Evolutionary conservation across 2,329 filamentous ascomycete genomes (phyloP), one percentile per base, ranked within the genome.

Genomic region (Fusarium buxicola): DNA sequence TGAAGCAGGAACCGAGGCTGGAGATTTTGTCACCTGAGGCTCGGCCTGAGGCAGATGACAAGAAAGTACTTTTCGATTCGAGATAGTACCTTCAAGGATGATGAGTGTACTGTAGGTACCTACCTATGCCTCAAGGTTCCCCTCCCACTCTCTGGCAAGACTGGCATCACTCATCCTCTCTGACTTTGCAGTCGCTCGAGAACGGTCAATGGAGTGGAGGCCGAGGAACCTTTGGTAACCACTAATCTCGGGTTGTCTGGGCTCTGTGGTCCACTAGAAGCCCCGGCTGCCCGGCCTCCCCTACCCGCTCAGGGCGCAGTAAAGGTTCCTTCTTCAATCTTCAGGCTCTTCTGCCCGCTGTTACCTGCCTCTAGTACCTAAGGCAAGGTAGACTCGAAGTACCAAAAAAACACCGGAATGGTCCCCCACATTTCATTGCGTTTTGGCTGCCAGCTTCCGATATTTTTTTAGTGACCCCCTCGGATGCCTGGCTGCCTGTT

Each of bases 241-340:
- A 66, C 54, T 27, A 63, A 63, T 66, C 39, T 56, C 46, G 49
- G 59, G 41, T 60, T 28, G 35, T 49, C 46, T 55, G 49, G 57
- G 38, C 43, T 38, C 28, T 57, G 30, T 32, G 52, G 48, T 12
- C 62, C 62, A 66, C 62, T 55, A 51, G 63, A 49, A 66, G 47
- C 47, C 56, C 62, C 39, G 44, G 53, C 46, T 46, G 34, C 15
- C n/a, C 48, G 30, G 30, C 38, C 30, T 52, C 39, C 39, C 28
- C 30, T 52, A 52, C 49, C 40, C 40, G 32, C 35, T 13, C 41
- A 63, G 45, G 39, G 24, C 47, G 31, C 43, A 48, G 47, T 13
- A 34, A 34, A 43, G 34, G 55, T 57, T 38, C 35, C 32, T 45
- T 47, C 31, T 18, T 48, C n/a, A n/a, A n/a, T n/a, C n/a, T 8